phyloP scores from a whole-genome alignment of 805 yeast genomes.

The Saturnispora diversa region DNA sequence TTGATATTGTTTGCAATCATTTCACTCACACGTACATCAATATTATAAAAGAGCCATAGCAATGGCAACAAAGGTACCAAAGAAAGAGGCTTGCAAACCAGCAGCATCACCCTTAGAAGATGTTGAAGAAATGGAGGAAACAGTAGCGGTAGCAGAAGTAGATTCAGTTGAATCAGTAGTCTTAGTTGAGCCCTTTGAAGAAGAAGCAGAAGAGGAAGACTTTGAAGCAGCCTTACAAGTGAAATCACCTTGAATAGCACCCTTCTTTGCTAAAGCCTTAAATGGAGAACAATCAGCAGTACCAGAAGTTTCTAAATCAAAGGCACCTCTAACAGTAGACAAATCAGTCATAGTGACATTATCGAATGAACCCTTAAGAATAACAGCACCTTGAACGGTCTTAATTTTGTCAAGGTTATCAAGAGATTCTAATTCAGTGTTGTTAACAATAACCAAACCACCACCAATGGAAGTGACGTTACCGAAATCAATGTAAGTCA shows the following conservation, averaged over 20 bases:
- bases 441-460: conserved; percentile 86
- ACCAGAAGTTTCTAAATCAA: conserved; percentile 64
- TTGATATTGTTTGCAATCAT: neutral
- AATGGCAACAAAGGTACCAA: conserved; percentile 43
- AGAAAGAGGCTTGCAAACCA: conserved; percentile 32
- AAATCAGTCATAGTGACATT: conserved; percentile 70
- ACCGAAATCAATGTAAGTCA: conserved; percentile 61
- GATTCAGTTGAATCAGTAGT: conserved; percentile 19
- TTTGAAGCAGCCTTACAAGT: conserved; percentile 59
- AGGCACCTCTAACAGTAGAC: conserved; percentile 86
- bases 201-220: conserved; percentile 34
- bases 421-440: conserved; percentile 58
- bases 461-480: conserved; percentile 74
- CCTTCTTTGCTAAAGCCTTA: conserved; percentile 60
- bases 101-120: conserved; percentile 26
- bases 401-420: conserved; percentile 66
- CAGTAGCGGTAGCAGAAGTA: conserved; percentile 32
- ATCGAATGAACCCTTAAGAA: conserved; percentile 70
- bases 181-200: conserved; percentile 22
- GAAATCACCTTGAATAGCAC: conserved; percentile 90
- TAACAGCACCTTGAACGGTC: conserved; percentile 83
- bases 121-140: conserved; percentile 20
- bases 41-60: conserved; percentile 45
- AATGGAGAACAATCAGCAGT: conserved; percentile 77
- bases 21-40: too few relatives aligned